Percentiles rank a stretch among this genome's conserved stretches.
Evolutionary conservation across 2,329 filamentous ascomycete genomes (phyloP).

Genomic region (Trichophyton equinum): DNA sequence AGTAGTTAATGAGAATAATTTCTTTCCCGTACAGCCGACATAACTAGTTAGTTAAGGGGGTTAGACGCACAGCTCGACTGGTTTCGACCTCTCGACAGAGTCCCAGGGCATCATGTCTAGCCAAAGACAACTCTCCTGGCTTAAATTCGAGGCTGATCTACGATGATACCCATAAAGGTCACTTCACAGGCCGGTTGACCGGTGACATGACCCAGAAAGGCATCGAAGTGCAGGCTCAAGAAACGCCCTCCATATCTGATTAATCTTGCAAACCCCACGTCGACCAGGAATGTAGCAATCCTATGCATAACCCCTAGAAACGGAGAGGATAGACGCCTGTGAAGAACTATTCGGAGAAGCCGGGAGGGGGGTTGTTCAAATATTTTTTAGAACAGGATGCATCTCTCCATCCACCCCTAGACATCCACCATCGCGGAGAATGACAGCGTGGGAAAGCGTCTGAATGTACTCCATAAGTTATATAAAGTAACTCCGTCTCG

Average conservation of each 20-base stretch:
- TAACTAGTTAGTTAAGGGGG: neutral
- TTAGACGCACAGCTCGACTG: neutral
- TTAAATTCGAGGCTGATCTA: neutral
- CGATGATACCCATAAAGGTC: too few relatives aligned
- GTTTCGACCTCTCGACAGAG: neutral
- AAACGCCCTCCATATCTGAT: neutral
- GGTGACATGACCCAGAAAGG: neutral
- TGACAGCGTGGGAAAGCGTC: neutral
- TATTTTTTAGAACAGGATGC: neutral
- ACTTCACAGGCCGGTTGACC: too few relatives aligned
- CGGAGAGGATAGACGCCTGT: neutral
- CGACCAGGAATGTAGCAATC: neutral
- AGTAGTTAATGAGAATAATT: neutral
- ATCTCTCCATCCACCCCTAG: neutral
- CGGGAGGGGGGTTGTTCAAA: neutral
- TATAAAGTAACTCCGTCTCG: neutral
- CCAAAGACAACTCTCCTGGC: too few relatives aligned
- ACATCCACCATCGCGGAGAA: neutral
- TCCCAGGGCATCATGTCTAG: too few relatives aligned
- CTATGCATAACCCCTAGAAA: neutral
- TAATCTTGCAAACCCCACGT: neutral
- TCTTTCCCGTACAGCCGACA: neutral
- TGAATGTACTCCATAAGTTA: neutral
- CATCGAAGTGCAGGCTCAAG: neutral
- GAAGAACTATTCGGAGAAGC: neutral